Base-by-base conservation (phyloP, 2,329 filamentous ascomycete genomes). In the Penicillium glabrum region DNA sequence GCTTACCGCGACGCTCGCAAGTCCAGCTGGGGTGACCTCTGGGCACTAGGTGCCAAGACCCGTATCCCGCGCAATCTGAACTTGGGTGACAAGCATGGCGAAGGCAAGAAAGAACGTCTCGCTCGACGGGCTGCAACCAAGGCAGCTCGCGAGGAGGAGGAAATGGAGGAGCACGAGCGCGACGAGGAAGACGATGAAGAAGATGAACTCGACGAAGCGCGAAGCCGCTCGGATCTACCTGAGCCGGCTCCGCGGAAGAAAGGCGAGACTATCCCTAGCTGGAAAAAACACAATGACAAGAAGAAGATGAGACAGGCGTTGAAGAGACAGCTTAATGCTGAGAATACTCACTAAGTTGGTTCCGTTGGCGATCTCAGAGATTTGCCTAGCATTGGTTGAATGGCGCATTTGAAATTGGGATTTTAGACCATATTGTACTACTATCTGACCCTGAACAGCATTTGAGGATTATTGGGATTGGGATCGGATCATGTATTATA, bases 1-100 rank as follows among this genome's bases (percentile, higher is more conserved):
- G 92, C 92, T 1, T 98, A 93, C 77, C 91, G 90, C 66, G 95
- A 98, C 71, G 95, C 95, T 35, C 86, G 95, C 60, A 99, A 99
- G 77, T 84, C 89, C 0, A 79, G 79, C 52, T 98, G 93, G 95
- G 95, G 95, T 39, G 95, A 98, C 72, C 80, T 98, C 10, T 99
- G 95, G 95, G 92, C 93, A 0, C 80, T 98, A 0, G 95, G 95
- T 0, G 93, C 93, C 23, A 98, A 98, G 81, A 96, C 91, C 0
- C 83, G 91, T 13, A 83, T 89, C 4, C 69, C 75, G 2, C 80
- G 90, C 46, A 80, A 78, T 14, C 77, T 89, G 44, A 83, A 86
- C 8, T 75, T 89, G 3, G 89, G 89, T 3, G 70, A 69, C 51
- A 73, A 67, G 66, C 72, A 66, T 58, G 77, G 73, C 60, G 76